These are phyloP conservation scores for Pueraria montana DNA, from an alignment of 306 rosid genomes.

Conservation along the genomic window DNA sequence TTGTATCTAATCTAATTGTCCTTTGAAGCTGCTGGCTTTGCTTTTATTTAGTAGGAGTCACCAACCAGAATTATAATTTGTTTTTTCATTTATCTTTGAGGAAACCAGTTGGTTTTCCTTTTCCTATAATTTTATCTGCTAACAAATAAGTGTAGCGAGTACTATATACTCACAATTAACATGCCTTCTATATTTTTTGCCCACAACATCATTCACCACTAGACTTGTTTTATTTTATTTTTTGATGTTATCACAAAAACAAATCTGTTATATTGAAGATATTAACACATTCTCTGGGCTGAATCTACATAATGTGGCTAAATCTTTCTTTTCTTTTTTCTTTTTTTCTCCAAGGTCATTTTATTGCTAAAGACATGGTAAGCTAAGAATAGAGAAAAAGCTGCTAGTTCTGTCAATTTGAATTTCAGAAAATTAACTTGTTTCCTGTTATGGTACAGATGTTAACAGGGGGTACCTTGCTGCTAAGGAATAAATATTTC, in stretches of 20 bases:
- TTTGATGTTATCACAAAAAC: conserved; percentile 9
- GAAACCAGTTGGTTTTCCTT: conserved; percentile 12
- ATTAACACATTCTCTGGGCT: conserved; percentile 8
- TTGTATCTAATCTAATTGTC: background rate
- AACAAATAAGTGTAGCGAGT: conserved; percentile 11
- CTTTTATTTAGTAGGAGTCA: conserved; percentile 15
- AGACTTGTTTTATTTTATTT: background rate
- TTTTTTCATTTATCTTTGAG: background rate
- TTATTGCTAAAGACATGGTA: conserved; percentile 33
- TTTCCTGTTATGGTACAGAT: conserved; percentile 61
- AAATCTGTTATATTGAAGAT: background rate
- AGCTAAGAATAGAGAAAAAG: conserved; percentile 16
- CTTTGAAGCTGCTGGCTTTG: conserved; percentile 32
- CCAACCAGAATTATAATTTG: background rate
- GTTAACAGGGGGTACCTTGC: conserved; percentile 93
- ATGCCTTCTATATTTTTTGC: background rate
- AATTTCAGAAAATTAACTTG: conserved; percentile 27
- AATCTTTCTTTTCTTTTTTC: background rate
- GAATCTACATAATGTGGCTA: conserved; percentile 11
- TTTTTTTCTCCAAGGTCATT: background rate
- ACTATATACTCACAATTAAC: background rate
- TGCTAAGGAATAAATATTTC: conserved; percentile 90
- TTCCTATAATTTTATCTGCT: conserved; percentile 23
- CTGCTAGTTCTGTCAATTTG: conserved; percentile 29
- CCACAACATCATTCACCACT: background rate